Evolutionary conservation across 768 basidiomycete species (phyloP), one percentile per base, ranked within the genome.

Genomic region (Rhizopogon salebrosus): DNA sequence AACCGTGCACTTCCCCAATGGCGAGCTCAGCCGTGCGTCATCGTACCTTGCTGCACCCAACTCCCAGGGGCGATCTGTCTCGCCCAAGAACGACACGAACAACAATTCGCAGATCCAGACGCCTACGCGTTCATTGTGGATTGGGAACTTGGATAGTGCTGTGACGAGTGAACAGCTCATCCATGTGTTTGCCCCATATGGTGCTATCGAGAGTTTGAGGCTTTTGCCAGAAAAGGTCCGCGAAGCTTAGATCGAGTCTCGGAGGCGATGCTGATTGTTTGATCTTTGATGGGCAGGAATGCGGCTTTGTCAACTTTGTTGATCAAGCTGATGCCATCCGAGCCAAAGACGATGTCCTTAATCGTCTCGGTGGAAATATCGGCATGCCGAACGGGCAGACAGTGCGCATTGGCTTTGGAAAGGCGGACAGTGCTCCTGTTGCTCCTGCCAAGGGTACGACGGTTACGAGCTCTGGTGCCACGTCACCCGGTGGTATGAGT

Each of bases 291-390:
- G 31, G 42, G 45, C 55, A 98, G 95, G 94, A 97, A 68, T 99
- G 97, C 65, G 97, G 95, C 8, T 99, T 99, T 66, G 95, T 99
- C 65, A 99, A 99, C 67, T 99, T 97, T 66, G 92, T 97, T 41
- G 94, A 97, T 58, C 89, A 91, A 66, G 79, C 84, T 1, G 95
- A 98, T 68, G 95, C 95, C n/a, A 86, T 98, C 58, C 85, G 92
- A 53, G 97, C 97, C 11, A 95, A 97, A 65, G 97, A 99, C 24
- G 97, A 99, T 70, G 95, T 99, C 37, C 78, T 97, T 50, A 98
- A 95, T 68, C 85, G 95, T 22, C 80, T 98, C 23, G 93, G 93
- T 42, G 95, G 95, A 6, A 89, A 92, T 59, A 93, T 97, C 55
- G 89, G 90, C 49, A 89, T 95, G 82, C 88, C 91, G 4, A 95